Base-by-base conservation (phyloP, 2,329 filamentous ascomycete genomes). In the Dactylonectria macrodidyma region DNA sequence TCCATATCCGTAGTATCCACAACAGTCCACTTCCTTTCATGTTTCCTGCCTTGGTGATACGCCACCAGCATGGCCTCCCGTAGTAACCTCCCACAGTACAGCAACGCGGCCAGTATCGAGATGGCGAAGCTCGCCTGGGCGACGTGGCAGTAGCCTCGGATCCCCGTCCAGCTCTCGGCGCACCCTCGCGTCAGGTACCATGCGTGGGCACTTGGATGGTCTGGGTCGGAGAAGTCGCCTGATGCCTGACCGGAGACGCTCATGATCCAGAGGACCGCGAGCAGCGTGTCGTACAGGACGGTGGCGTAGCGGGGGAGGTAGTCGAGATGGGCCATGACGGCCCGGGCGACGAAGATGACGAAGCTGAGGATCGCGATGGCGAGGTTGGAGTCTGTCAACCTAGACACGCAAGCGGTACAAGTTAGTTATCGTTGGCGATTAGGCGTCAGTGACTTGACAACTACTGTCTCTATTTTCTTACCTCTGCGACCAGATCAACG, bases 341-440 rank as follows among this genome's bases (percentile, higher is more conserved):
- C 56, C 22, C 78, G 77, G 19, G 73, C 70, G 51, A 76, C 44
- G 56, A 78, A 67, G 14, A 80, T 61, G 59, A 76, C 67, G 19
- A 76, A 54, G n/a, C 74, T 71, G 5, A 81, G 72, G n/a, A 78
- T 66, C 5, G 78, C 73, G 14, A 78, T 74, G 54, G 74, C 77
- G 9, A 79, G 64, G 62, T 76, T 78, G 1, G 76, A 78, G 33
- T 74, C 75, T 11, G 72, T 70, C 5, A 78, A 46, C 34, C 78
- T 81, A 34, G 5, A 54, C 3, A 5, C 11, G 22, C 11, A 46
- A 19, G 47, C 10, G 10, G 46, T 24, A 8, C n/a, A 14, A 34
- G 26, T 52, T 10, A 52, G 50, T n/a, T 9, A 52, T 22, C 16
- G 16, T 19, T 33, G 22, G n/a, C 8, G 33, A 9, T 8, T 68